Evolutionary conservation across 2,329 filamentous ascomycete species (phyloP).

Genomic region (Aspergillus melleus): DNA sequence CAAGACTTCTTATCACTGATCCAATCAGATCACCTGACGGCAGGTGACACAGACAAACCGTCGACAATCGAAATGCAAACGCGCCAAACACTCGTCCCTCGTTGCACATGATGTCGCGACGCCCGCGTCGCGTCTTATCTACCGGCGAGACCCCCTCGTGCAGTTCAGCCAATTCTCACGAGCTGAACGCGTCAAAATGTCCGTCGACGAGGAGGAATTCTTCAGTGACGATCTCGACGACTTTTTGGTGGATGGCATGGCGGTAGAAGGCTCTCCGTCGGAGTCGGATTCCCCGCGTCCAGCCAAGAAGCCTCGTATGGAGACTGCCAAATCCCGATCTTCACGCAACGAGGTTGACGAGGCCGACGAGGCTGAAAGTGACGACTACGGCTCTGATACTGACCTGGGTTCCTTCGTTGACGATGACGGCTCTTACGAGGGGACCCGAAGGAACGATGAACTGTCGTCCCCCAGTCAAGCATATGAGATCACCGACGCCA

Average conservation of each 20-base stretch:
- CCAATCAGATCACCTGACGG: not conserved
- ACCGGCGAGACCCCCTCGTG: not conserved
- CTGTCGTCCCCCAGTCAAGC: slow-evolving; percentile 15
- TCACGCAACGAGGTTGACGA: not conserved
- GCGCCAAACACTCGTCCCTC: not conserved
- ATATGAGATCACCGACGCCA: slow-evolving; percentile 20
- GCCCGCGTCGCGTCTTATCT: not conserved
- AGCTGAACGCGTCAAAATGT: slow-evolving; percentile 20
- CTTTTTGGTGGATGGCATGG: slow-evolving; percentile 26
- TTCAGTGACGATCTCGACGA: slow-evolving; percentile 29
- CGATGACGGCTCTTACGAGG: slow-evolving; percentile 13
- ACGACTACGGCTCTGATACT: slow-evolving; percentile 14
- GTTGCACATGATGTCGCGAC: not conserved
- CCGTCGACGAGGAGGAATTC: not conserved
- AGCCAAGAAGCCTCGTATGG: slow-evolving; percentile 37
- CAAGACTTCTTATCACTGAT: too few relatives aligned
- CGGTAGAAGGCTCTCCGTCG: slow-evolving; percentile 8
- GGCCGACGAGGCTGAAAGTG: slow-evolving; percentile 4
- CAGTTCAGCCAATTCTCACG: not conserved
- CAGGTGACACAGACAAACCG: too few relatives aligned
- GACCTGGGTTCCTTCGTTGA: slow-evolving; percentile 21
- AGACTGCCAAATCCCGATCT: slow-evolving; percentile 8
- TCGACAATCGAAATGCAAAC: not conserved
- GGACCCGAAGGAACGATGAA: slow-evolving; percentile 7
- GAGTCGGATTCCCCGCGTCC: slow-evolving; percentile 25